Percentiles rank a stretch among this genome's conserved stretches.
phyloP scores from a whole-genome alignment of 2,329 filamentous ascomycete genomes.

The Diplodia seriata region DNA sequence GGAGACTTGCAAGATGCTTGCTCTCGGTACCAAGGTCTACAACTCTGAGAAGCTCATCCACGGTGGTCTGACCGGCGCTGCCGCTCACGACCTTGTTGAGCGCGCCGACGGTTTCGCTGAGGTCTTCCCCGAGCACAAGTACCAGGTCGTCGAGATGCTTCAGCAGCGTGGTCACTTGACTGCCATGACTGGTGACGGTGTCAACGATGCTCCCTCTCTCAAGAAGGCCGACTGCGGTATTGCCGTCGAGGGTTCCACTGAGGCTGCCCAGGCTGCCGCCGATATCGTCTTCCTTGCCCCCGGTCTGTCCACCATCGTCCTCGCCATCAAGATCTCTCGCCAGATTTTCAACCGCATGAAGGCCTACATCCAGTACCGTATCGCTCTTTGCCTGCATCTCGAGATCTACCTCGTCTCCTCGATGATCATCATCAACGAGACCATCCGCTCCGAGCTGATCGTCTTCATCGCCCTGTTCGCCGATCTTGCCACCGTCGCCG shows the following conservation, averaged over 20 bases:
- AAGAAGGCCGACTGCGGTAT: slow-evolving; percentile 80
- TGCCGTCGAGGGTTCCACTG: slow-evolving; percentile 73
- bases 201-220: slow-evolving; percentile 75
- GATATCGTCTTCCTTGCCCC: slow-evolving; percentile 79
- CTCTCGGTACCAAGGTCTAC: slow-evolving; percentile 80
- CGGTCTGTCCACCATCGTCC: slow-evolving; percentile 73
- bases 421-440: slow-evolving; percentile 83
- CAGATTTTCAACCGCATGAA: slow-evolving; percentile 83
- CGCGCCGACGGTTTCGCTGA: slow-evolving; percentile 76
- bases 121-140: slow-evolving; percentile 78
- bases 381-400: slow-evolving; percentile 74
- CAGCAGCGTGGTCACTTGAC: slow-evolving; percentile 76
- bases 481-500: slow-evolving; percentile 78
- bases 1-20: slow-evolving; percentile 83
- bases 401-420: slow-evolving; percentile 79
- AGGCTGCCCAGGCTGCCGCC: slow-evolving; percentile 74
- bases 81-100: slow-evolving; percentile 78
- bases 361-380: slow-evolving; percentile 79
- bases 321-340: slow-evolving; percentile 75
- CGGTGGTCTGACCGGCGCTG: slow-evolving; percentile 74
- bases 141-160: slow-evolving; percentile 77
- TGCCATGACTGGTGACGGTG: slow-evolving; percentile 78
- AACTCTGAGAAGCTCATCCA: slow-evolving; percentile 80
- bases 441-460: slow-evolving; percentile 73
- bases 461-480: slow-evolving; percentile 82